Evolutionary conservation across 768 basidiomycete species (phyloP), one percentile per base, ranked within the genome.

Genomic region (Mrakia hoshinonis): DNA sequence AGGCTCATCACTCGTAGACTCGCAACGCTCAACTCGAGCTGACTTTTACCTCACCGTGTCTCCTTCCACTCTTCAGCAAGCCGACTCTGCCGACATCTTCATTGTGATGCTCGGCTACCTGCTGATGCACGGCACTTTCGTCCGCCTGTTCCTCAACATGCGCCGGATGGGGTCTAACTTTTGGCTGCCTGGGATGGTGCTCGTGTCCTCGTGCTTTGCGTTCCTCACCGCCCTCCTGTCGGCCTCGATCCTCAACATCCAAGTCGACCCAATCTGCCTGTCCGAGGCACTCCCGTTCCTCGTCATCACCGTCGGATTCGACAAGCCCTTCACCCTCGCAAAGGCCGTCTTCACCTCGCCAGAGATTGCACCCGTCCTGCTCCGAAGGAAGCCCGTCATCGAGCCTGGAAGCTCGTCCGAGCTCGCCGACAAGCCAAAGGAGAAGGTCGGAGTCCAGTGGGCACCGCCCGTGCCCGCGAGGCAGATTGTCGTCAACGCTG

Each of bases 271-370:
- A 1, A 88, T 98, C 67, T 88, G 88, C 12, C 84, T 99, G 64
- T 92, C 91, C 12, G 96, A 99, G 79, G 95, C 96, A 0, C 85
- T 99, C 0, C 96, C 96, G 0, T 98, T 98, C 87, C 83, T 98
- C 61, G 94, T 99, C 46, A 95, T 95, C 79, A 96, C 93, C 1
- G 87, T 99, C 72, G 95, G 95, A 9, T 99, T 98, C 79, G 96
- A 99, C 81, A 98, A 99, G 79, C 95, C 94, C 0, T 87, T 95
- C 58, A 86, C 91, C 9, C 87, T 99, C 31, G 94, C 93, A 2
- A 85, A 88, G 15, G 89, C 92, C 2, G 90, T 98, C 20, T 91
- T 97, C 81, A 84, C 86, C 36, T 90, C 93, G 75, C 90, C 89
- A 2, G 80, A 81, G 34, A 81, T 82, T 74, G 76, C 77, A 13